Evolutionary conservation across 805 yeast species (phyloP).

Genomic region (Nakazawaea wickerhamii): DNA sequence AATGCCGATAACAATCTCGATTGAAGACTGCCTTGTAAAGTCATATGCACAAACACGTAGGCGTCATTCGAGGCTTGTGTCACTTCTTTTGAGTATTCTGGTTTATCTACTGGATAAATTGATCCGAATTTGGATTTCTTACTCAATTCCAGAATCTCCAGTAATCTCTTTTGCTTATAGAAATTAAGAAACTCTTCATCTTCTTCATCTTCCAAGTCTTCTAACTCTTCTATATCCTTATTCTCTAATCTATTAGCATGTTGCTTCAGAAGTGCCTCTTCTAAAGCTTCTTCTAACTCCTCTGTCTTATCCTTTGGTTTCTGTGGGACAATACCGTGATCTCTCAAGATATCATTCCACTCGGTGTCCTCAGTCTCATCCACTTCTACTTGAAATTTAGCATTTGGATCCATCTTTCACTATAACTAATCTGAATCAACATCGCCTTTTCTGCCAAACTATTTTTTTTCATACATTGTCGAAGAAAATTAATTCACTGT

Average conservation of each 20-base stretch:
- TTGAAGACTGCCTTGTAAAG: slow-evolving; percentile 64
- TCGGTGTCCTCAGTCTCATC: slow-evolving; percentile 97
- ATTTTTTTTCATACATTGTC: background rate
- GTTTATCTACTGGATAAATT: slow-evolving; percentile 74
- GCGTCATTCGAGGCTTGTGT: slow-evolving; percentile 69
- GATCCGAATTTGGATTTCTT: slow-evolving; percentile 60
- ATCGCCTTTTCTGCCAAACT: too few species aligned
- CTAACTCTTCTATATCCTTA: slow-evolving; percentile 74
- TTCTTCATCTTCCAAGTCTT: slow-evolving; percentile 86
- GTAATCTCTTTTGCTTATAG: slow-evolving; percentile 72
- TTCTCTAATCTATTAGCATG: slow-evolving; percentile 80
- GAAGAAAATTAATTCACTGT: background rate
- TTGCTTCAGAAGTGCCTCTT: slow-evolving; percentile 72
- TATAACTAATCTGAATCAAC: background rate
- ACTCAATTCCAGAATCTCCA: slow-evolving; percentile 61
- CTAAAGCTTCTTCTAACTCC: slow-evolving; percentile 81
- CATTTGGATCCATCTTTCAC: slow-evolving; percentile 28
- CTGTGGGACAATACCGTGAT: slow-evolving; percentile 89
- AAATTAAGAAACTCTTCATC: slow-evolving; percentile 82
- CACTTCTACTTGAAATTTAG: slow-evolving; percentile 76
- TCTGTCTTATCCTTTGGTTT: slow-evolving; percentile 85
- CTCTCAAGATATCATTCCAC: slow-evolving; percentile 94
- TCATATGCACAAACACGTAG: slow-evolving; percentile 73
- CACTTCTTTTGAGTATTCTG: slow-evolving; percentile 81
- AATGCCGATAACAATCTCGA: slow-evolving; percentile 63